Evolutionary conservation across 208 protist species (phyloP), one percentile per base, ranked within the genome.

Genomic region (Plasmodiophora brassicae): DNA sequence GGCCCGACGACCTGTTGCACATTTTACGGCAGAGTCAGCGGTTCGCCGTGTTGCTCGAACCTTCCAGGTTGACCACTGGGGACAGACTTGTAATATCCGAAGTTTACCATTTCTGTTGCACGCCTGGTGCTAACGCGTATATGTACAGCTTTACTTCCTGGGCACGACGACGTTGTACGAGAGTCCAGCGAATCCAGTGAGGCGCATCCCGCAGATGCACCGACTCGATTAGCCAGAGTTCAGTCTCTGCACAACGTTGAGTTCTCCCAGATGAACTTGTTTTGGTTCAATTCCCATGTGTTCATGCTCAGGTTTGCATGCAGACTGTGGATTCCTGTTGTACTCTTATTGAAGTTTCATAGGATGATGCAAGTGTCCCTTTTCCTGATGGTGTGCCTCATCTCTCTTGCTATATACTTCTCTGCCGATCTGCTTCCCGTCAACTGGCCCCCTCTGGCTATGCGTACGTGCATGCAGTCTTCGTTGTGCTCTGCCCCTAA

Each of bases 231-330:
- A 36, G 65, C 14, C 14, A 5, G 65, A 38, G 65, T 78, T 32
- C 65, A 78, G 41, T 78, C 65, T 8, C 32, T 78, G 65, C 65
- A 32, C 20, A 78, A 78, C 41, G 65, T 78, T 38, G n/a, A 36
- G 65, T 78, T 78, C n/a, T 32, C 5, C 20, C 65, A 78, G 41
- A 78, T 78, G 65, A 78, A 78, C n/a, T 38, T 78, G 20, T 78
- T 78, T 32, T 78, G 65, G 65, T 78, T 78, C 65, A 78, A 78
- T 32, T 78, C 65, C 5, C 65, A 78, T 78, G n/a, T 78, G 10
- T 78, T 78, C 65, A 78, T 78, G 65, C 65, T 78, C 5, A 5
- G 65, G 65, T 78, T 5, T 32, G 10, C 32, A 78, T 38, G 10
- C 41, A 78, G n/a, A 44, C 65, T 78, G 65, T 32, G 32, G 65